phyloP scores from a whole-genome alignment of 371 early-diverging fungal species.

The Nosema bombycis region DNA sequence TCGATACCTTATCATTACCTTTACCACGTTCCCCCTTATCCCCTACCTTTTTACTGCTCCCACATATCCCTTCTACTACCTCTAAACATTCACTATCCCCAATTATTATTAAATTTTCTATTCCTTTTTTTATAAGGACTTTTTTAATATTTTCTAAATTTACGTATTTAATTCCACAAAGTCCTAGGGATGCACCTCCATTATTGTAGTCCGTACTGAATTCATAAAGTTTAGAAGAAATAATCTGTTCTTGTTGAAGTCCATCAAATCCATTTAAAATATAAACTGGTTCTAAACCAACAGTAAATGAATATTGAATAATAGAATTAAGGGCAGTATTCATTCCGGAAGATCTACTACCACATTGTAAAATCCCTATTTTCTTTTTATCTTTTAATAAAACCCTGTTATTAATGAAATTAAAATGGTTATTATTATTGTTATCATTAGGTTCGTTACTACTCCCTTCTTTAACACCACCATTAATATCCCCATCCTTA shows the following conservation, averaged over 20 bases:
- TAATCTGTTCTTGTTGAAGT: slow-evolving; percentile 69
- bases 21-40: slow-evolving; percentile 6
- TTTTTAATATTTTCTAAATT: slow-evolving; percentile 78
- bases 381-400: slow-evolving; percentile 55
- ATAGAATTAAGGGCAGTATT: slow-evolving; percentile 84
- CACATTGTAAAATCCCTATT: slow-evolving; percentile 82
- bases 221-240: slow-evolving; percentile 54
- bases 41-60: neutral
- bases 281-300: slow-evolving; percentile 74
- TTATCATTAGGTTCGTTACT: slow-evolving; percentile 1
- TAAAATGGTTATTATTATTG: neutral
- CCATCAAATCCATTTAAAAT: slow-evolving; percentile 90
- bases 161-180: slow-evolving; percentile 71
- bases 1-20: slow-evolving; percentile 5
- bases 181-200: slow-evolving; percentile 91
- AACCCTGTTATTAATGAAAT: no score
- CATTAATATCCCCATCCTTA: neutral
- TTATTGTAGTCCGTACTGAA: slow-evolving; percentile 78
- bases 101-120: slow-evolving; percentile 78
- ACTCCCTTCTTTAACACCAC: neutral
- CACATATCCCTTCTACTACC: slow-evolving; percentile 64
- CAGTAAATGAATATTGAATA: slow-evolving; percentile 75
- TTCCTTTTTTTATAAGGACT: slow-evolving; percentile 76
- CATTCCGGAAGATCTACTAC: slow-evolving; percentile 93
- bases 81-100: slow-evolving; percentile 85